Conservation (phyloP, 2,329 filamentous ascomycete species). For the Trichoderma koningiopsis region DNA sequence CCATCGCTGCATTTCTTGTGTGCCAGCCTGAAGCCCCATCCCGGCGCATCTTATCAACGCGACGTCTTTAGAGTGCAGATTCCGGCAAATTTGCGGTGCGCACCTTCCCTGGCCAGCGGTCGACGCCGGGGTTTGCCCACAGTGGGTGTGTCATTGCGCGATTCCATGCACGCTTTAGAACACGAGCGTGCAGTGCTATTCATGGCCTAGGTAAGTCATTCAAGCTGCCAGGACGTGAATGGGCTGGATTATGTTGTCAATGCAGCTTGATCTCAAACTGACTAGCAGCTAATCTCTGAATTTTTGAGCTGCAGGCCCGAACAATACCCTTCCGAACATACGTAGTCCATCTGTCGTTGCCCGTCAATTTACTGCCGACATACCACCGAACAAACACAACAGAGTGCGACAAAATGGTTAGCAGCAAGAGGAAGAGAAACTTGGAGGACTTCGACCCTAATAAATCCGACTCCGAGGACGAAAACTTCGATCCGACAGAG, state of each 20-base stretch:
- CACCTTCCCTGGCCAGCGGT: background rate
- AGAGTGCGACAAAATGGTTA: constrained; percentile 34
- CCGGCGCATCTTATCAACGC: constrained; percentile 6
- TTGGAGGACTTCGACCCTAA: constrained; percentile 64
- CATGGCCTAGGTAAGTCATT: constrained; percentile 16
- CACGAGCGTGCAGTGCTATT: background rate
- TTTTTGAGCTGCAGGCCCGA: background rate
- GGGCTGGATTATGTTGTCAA: background rate
- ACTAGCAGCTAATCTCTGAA: background rate
- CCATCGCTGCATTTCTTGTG: constrained; percentile 15
- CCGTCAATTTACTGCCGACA: background rate
- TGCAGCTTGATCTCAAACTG: background rate
- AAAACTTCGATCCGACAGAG: constrained; percentile 63
- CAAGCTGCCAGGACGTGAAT: background rate
- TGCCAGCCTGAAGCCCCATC: background rate
- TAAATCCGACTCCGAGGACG: constrained; percentile 66
- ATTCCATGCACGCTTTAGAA: constrained; percentile 24
- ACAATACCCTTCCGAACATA: background rate
- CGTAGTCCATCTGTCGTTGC: background rate
- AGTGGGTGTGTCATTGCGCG: constrained; percentile 23
- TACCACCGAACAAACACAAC: background rate
- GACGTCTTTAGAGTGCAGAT: constrained; percentile 1
- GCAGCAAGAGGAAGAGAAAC: constrained; percentile 59
- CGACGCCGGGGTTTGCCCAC: background rate
- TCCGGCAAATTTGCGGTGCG: background rate